Evolutionary conservation across 2,329 filamentous ascomycete species (phyloP).

Genomic region (Sphaerulina vaccinii): DNA sequence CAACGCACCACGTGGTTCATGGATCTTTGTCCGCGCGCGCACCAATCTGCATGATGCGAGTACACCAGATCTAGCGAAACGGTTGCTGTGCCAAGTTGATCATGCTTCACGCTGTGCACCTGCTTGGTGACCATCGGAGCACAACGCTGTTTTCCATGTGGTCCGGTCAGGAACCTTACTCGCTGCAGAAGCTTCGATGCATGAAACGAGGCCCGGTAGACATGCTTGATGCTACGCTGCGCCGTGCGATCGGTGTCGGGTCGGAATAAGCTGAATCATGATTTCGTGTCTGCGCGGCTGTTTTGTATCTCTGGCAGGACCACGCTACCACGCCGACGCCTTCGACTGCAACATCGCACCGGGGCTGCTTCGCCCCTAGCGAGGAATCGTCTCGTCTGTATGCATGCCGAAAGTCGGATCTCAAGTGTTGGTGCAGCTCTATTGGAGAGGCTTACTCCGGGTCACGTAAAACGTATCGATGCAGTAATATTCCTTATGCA

Average conservation of each 20-base stretch:
- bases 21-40: not conserved
- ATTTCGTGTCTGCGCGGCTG: not conserved
- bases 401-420: constrained; percentile 14
- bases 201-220: constrained; percentile 6
- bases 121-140: not conserved
- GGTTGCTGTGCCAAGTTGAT: constrained; percentile 9
- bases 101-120: constrained; percentile 2
- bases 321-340: not conserved
- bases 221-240: constrained; percentile 1
- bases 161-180: not conserved
- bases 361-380: not conserved
- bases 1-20: not conserved
- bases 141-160: not conserved
- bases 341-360: not conserved
- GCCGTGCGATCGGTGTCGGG: constrained; percentile 5
- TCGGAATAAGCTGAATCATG: constrained; percentile 1
- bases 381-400: constrained; percentile 5
- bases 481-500: not conserved
- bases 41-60: not conserved
- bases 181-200: constrained; percentile 16
- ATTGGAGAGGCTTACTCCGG: constrained; percentile 6
- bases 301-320: constrained; percentile 1
- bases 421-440: constrained; percentile 7
- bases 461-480: not conserved
- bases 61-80: not conserved